phyloP scores from a whole-genome alignment of 345 rosid species.

The Murraya paniculata region DNA sequence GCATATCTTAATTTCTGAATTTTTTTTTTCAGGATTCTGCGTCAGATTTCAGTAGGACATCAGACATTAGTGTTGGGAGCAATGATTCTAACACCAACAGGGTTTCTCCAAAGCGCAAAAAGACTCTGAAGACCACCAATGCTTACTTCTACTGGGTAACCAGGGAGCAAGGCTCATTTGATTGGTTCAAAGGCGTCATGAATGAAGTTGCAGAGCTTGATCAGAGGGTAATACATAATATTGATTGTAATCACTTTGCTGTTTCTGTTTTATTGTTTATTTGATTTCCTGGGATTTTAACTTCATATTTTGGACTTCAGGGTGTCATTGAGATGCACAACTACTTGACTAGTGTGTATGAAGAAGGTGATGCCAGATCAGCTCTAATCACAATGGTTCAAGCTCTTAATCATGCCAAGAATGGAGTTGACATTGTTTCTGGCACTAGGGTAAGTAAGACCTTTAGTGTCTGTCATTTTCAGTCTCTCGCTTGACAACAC shows the following conservation, averaged over 20 bases:
- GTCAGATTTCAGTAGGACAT: conserved; percentile 59
- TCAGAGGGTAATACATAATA: conserved; percentile 63
- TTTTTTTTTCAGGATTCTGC: conserved; percentile 54
- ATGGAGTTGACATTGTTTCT: conserved; percentile 94
- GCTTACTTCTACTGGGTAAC: conserved; percentile 99
- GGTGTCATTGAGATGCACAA: conserved; percentile 99
- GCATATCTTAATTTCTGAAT: conserved; percentile 10
- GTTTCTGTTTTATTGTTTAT: background rate
- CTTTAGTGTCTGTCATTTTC: background rate
- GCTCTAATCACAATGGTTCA: conserved; percentile 99
- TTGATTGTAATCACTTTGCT: background rate
- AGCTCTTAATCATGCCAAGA: conserved; percentile 96
- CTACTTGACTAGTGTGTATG: conserved; percentile 94
- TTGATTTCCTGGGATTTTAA: conserved; percentile 3
- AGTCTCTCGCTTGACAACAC: background rate
- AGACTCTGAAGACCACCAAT: conserved; percentile 67
- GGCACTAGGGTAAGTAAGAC: conserved; percentile 80
- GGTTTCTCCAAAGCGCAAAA: conserved; percentile 53
- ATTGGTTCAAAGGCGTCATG: conserved; percentile 99
- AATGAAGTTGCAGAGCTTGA: conserved; percentile 93
- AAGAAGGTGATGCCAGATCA: conserved; percentile 99
- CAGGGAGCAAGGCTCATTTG: conserved; percentile 97
- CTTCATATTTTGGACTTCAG: conserved; percentile 32
- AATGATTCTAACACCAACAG: conserved; percentile 37
- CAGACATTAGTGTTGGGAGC: conserved; percentile 64